Evolutionary conservation across 345 rosid species (phyloP).

Genomic region (Alliaria petiolata): DNA sequence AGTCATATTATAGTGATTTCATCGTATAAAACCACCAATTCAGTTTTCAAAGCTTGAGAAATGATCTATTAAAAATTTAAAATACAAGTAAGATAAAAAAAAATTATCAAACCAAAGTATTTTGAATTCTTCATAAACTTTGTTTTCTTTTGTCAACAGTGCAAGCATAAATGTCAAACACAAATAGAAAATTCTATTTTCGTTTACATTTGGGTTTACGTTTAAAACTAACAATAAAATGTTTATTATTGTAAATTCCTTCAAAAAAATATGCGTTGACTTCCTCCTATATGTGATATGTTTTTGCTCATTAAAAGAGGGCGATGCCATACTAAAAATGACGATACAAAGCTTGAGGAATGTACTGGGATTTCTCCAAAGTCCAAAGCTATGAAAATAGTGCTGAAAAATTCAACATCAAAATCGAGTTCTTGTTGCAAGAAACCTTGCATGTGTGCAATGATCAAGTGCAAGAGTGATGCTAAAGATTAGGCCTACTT

Average conservation of each 20-base stretch:
- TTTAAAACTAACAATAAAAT: too few relatives aligned
- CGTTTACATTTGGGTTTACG: neutral
- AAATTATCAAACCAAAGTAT: too few relatives aligned
- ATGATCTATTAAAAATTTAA: too few relatives aligned
- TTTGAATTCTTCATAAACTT: too few relatives aligned
- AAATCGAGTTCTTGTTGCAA: neutral
- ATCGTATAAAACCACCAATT: too few relatives aligned
- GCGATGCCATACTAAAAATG: neutral
- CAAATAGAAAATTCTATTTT: neutral
- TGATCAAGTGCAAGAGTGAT: slow-evolving; percentile 3
- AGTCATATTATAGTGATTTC: too few relatives aligned
- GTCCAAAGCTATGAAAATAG: slow-evolving; percentile 15
- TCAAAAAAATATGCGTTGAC: neutral
- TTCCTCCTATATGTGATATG: neutral
- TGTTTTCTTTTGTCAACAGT: too few relatives aligned
- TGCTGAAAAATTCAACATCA: neutral
- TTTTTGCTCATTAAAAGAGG: neutral
- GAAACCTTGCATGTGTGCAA: slow-evolving; percentile 21
- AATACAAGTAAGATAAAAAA: too few relatives aligned
- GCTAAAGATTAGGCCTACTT: neutral
- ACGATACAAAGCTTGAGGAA: neutral
- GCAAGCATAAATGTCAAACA: neutral
- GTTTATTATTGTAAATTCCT: too few relatives aligned
- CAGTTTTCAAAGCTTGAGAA: too few relatives aligned
- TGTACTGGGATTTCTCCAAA: neutral